Base-by-base conservation (phyloP, 2,329 filamentous ascomycete species). In the Stagonosporopsis vannaccii region DNA sequence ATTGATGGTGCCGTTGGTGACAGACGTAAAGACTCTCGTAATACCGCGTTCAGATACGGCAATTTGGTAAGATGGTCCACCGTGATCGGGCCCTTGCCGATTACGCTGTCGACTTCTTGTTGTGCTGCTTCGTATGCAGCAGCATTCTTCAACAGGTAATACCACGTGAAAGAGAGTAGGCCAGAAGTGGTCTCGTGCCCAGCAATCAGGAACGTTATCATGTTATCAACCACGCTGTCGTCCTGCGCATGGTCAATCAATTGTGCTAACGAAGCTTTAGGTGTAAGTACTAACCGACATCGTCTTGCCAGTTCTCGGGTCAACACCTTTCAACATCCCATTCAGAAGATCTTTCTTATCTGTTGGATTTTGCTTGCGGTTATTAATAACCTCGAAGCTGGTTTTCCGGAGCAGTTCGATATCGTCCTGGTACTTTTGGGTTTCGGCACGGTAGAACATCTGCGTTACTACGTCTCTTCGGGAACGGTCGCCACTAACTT, bases 191-290 rank as follows among this genome's bases (percentile, higher is more conserved):
- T 76, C 74, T 77, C 58, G 73, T 77, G 58, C 3, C 69, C 67
- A 33, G 64, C 83, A 67, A 65, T 86, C 36, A 89, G 82, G 78
- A 90, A 89, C 2, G 84, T 83, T 49, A 90, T 84, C 62, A 91
- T 86, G 70, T 91, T 88, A 71, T 90, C 86, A 43, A 88, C 81
- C 44, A 90, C 82, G 56, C 85, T 84, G 9, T 83, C 82, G 4
- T 89, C 83, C 4, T 67, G n/a, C 8, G 8, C 1, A 36, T 6
- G 5, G 9, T 66, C 20, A 66, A 8, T 66, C 20, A 66, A 36
- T 23, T 26, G 6, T 13, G 2, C 17, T 2, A 6, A 17, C 11
- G 9, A 4, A 3, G 8, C 3, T 1, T 19, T 8, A 9, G 3
- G 11, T 9, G 6, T 3, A 17, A 15, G 4, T 17, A 52, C 63